Evolutionary conservation across 768 basidiomycete species (phyloP).

Genomic region (Artomyces pyxidatus): DNA sequence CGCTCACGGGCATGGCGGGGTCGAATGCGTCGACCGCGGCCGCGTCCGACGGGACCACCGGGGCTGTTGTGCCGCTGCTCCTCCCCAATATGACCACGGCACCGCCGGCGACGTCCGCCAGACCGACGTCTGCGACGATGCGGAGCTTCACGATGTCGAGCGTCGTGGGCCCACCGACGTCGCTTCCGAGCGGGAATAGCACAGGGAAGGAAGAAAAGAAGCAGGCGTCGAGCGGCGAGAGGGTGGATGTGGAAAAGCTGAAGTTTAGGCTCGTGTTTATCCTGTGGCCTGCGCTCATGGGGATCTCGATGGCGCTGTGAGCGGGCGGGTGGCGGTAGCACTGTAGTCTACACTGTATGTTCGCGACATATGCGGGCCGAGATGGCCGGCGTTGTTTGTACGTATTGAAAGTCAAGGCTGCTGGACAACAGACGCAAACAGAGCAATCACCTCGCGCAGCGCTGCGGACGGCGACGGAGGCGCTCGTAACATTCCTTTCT

Average conservation of each 20-base stretch:
- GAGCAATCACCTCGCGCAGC: background rate
- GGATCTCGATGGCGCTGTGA: slow-evolving; percentile 5
- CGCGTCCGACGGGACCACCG: background rate
- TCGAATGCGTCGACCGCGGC: background rate
- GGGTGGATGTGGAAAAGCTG: slow-evolving; percentile 3
- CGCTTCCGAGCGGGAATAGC: background rate
- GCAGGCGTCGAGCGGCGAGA: background rate
- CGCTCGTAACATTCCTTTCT: background rate
- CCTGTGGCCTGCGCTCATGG: slow-evolving; percentile 5
- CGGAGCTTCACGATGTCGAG: background rate
- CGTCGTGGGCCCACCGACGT: background rate
- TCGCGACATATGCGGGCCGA: too few species aligned
- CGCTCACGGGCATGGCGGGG: background rate
- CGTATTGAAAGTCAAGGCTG: background rate
- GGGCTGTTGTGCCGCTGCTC: background rate
- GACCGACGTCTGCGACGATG: too few species aligned
- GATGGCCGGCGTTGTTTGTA: too few species aligned
- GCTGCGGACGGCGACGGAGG: background rate
- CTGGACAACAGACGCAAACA: slow-evolving; percentile 12
- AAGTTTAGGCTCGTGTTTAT: slow-evolving; percentile 8
- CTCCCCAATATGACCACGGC: background rate
- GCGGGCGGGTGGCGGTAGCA: background rate
- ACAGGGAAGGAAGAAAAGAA: background rate
- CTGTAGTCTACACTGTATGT: too few species aligned
- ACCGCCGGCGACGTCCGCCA: background rate